phyloP scores from a whole-genome alignment of 2,329 filamentous ascomycete species.

The Fusarium verticillioides region DNA sequence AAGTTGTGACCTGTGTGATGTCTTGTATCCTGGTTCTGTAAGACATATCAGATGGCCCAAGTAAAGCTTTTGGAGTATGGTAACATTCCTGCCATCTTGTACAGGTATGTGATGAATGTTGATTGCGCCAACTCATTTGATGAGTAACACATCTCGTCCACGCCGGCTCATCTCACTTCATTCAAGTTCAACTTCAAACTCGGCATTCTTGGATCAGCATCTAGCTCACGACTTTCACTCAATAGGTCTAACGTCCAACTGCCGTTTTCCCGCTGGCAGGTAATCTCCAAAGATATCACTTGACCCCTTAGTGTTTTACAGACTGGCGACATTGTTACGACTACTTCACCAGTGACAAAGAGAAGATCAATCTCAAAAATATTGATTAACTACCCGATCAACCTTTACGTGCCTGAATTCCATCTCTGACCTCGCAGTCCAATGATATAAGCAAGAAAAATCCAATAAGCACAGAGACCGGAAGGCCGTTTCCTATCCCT shows the following conservation, averaged over 20 bases:
- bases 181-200: not conserved
- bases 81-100: not conserved
- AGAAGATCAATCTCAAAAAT: not conserved
- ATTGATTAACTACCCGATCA: conserved; percentile 14
- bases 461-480: not conserved
- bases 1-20: not conserved
- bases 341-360: not conserved
- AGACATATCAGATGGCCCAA: not conserved
- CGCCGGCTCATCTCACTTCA: not conserved
- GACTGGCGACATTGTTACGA: too few species aligned
- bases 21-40: not conserved
- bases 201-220: not conserved
- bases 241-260: too few species aligned
- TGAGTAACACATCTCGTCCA: too few species aligned
- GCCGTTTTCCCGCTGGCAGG: not conserved
- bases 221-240: not conserved
- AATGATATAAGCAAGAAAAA: conserved; percentile 23
- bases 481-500: not conserved
- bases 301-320: not conserved
- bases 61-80: not conserved
- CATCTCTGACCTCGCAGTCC: conserved; percentile 27
- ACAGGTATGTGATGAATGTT: not conserved
- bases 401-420: conserved; percentile 2
- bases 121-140: not conserved
- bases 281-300: too few species aligned